Evolutionary conservation across 1,284 basidiomycete species (phyloP).

Genomic region (Papiliotrema terrestris): DNA sequence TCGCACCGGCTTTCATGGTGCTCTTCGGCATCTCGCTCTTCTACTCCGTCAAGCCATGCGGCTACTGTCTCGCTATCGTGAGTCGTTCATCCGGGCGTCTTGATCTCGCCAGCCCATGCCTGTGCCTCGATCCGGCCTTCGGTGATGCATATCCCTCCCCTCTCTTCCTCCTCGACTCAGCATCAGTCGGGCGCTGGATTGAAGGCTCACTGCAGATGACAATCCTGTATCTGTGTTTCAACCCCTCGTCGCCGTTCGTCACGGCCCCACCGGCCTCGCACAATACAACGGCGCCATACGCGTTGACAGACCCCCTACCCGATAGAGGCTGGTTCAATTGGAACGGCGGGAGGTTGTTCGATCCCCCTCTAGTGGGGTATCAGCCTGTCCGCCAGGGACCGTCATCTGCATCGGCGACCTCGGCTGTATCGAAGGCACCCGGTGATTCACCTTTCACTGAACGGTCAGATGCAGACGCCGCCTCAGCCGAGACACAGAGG

Average conservation of each 20-base stretch:
- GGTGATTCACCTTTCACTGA: background rate
- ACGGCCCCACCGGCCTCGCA: background rate
- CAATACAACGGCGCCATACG: background rate
- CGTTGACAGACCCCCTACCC: constrained; percentile 17
- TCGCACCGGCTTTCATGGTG: constrained; percentile 29
- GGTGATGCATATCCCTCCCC: too few species aligned
- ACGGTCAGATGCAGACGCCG: background rate
- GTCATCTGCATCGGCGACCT: background rate
- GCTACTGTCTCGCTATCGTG: constrained; percentile 34
- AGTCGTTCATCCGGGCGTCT: constrained; percentile 9
- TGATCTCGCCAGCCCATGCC: too few species aligned
- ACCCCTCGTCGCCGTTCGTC: constrained; percentile 40
- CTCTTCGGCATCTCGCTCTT: constrained; percentile 23
- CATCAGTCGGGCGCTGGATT: background rate
- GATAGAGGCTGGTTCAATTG: constrained; percentile 29
- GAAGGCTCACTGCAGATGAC: constrained; percentile 19
- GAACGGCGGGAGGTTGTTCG: constrained; percentile 30
- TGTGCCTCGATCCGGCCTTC: too few species aligned
- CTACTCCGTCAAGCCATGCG: constrained; percentile 32
- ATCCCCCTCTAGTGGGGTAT: constrained; percentile 35
- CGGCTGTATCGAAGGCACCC: background rate
- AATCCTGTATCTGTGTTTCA: constrained; percentile 36
- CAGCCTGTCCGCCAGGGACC: constrained; percentile 10
- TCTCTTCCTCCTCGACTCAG: background rate
- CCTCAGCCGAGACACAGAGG: background rate